Evolutionary conservation across 2,329 filamentous ascomycete species (phyloP), one percentile per base, ranked within the genome.

Genomic region (Microdochium trichocladiopsis): DNA sequence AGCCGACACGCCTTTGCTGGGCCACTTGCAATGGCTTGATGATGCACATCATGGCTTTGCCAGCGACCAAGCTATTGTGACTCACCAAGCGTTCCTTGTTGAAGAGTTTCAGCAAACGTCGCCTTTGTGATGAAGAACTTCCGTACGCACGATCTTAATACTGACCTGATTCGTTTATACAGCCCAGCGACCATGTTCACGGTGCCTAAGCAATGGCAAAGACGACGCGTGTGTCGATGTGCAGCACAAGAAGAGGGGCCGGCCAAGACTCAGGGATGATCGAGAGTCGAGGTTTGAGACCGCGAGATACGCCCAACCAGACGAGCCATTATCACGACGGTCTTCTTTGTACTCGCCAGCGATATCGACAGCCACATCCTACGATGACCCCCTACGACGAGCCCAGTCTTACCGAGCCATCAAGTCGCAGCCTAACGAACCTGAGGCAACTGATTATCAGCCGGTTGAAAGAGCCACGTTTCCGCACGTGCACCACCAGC

Each of bases 221-320:
- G 77, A 93, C 74, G 87, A 91, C 53, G 78, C 84, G 8, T 94
- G 89, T 64, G 76, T 90, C 60, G 89, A 94, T 68, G 88, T 94
- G 31, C 86, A 90, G 63, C 89, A 94, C 69, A 94, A 93, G 69
- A 94, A 93, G 67, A 76, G 89, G 60, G 89, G 89, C 43, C 79
- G 89, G 49, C 89, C 89, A 54, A 79, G 89, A 57, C 73, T 94
- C 58, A 82, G 88, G 60, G 88, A 93, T 63, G 86, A 89, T 54
- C 74, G 80, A 59, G 82, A 86, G 57, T 63, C 76, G 49, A 75
- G 81, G 56, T 84, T 79, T 60, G 82, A 84, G 53, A 65, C 72
- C 16, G 64, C 73, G 2, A 72, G 76, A 53, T 75, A 73, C 53
- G 67, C 72, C 47, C 72, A 73, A 55, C 66, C 71, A 52, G 78